Conservation (phyloP, 164 flowering plant species). For the Stephania cephalantha region DNA sequence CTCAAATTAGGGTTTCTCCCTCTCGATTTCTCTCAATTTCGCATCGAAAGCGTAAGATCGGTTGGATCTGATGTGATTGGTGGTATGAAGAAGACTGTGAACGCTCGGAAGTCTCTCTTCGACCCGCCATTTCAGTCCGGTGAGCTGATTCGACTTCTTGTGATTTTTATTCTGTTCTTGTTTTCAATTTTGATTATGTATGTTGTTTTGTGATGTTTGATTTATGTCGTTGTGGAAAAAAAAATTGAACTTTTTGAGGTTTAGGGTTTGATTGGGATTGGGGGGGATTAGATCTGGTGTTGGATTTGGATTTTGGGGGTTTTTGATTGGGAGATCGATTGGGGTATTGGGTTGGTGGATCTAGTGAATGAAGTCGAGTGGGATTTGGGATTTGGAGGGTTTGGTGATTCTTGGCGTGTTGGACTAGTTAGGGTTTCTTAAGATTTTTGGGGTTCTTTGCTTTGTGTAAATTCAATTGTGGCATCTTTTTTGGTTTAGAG, state of each 20-base stretch:
- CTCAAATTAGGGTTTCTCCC: background rate
- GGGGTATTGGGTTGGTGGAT: constrained; percentile 2
- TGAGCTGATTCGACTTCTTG: background rate
- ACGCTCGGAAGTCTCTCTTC: background rate
- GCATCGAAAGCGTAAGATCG: background rate
- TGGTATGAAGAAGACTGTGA: background rate
- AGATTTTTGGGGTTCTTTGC: background rate
- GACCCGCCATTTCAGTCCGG: background rate
- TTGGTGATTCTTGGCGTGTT: background rate
- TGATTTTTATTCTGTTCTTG: background rate
- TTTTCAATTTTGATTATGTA: background rate
- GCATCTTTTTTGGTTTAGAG: background rate
- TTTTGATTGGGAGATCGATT: background rate
- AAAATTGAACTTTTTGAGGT: background rate
- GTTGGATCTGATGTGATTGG: background rate
- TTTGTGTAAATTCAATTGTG: background rate
- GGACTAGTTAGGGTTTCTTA: background rate
- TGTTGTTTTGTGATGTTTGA: background rate
- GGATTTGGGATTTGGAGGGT: background rate
- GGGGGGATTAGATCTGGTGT: background rate
- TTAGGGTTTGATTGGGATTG: background rate
- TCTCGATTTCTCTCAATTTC: background rate
- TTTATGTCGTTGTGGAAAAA: background rate
- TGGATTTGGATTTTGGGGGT: background rate
- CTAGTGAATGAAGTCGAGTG: background rate